Percentiles rank a stretch among this genome's conserved stretches.
Conservation (phyloP, 106 monocot genomes). For the Dendrobium catenatum region DNA sequence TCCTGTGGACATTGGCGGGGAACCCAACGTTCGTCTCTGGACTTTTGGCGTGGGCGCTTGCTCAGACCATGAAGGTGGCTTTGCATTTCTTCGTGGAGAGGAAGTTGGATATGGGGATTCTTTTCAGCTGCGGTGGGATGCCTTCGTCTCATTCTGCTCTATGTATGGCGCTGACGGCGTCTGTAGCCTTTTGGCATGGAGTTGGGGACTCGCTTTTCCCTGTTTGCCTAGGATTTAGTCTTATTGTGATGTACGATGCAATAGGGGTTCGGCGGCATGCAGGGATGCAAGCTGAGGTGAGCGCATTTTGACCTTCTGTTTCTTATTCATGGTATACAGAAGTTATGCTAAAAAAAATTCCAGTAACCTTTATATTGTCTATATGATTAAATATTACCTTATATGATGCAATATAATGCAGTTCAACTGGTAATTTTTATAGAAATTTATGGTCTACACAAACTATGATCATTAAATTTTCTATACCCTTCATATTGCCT, state of each 20-base stretch:
- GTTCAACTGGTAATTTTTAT: too few species aligned
- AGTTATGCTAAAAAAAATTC: too few species aligned
- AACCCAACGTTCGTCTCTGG: slow-evolving; percentile 96
- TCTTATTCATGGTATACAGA: background rate
- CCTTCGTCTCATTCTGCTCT: slow-evolving; percentile 84
- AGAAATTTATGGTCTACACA: too few species aligned
- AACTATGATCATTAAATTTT: too few species aligned
- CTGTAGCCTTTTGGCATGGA: slow-evolving; percentile 79
- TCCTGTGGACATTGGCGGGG: slow-evolving; percentile 36
- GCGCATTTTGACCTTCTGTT: background rate
- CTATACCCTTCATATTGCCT: too few species aligned
- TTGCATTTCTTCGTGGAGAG: slow-evolving; percentile 76
- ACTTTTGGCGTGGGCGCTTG: slow-evolving; percentile 62
- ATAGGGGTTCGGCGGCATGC: slow-evolving; percentile 82
- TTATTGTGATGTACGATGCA: slow-evolving; percentile 98
- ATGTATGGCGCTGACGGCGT: slow-evolving; percentile 71
- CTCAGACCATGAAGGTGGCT: slow-evolving; percentile 70
- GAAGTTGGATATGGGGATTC: slow-evolving; percentile 63
- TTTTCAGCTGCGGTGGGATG: slow-evolving; percentile 81
- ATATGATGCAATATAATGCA: too few species aligned
- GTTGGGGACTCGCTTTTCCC: slow-evolving; percentile 69
- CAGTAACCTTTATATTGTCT: too few species aligned
- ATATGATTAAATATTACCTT: too few species aligned
- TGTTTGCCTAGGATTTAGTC: slow-evolving; percentile 77
- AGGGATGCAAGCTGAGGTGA: slow-evolving; percentile 91